phyloP scores from a whole-genome alignment of 129 eudicot genomes.

The Flaveria ramosissima region DNA sequence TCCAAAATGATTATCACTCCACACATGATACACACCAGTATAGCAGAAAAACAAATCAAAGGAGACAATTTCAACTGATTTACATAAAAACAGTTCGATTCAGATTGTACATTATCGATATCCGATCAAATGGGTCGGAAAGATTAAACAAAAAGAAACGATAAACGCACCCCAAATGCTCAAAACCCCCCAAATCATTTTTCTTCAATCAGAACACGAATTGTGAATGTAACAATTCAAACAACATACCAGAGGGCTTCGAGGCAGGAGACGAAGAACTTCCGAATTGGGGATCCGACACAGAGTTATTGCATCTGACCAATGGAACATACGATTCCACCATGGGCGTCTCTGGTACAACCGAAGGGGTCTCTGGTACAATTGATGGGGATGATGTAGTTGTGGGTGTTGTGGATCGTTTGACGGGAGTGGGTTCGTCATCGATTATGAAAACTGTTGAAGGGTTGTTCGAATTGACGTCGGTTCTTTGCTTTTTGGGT shows the following conservation, averaged over 20 bases:
- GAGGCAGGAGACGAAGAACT: constrained; percentile 26
- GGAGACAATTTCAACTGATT: neutral
- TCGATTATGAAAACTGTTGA: constrained; percentile 50
- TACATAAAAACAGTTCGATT: neutral
- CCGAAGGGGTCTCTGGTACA: constrained; percentile 43
- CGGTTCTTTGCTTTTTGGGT: constrained; percentile 43
- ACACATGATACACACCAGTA: too few species aligned
- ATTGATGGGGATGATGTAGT: constrained; percentile 17
- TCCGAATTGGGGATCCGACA: constrained; percentile 26
- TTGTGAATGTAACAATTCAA: neutral
- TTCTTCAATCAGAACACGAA: too few species aligned
- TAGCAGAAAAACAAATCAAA: too few species aligned
- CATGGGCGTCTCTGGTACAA: constrained; percentile 51
- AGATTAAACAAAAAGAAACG: neutral
- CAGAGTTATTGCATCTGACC: constrained; percentile 33
- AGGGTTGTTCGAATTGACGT: constrained; percentile 30
- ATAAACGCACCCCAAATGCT: neutral
- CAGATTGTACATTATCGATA: neutral
- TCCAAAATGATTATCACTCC: too few species aligned
- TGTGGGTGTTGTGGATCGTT: constrained; percentile 19
- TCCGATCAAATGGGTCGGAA: neutral
- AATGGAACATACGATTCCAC: constrained; percentile 33
- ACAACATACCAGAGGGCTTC: constrained; percentile 43
- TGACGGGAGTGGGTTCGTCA: constrained; percentile 61
- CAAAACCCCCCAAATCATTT: too few species aligned